Evolutionary conservation across 768 basidiomycete genomes (phyloP).

Genomic region (Boletus vermiculosoides): DNA sequence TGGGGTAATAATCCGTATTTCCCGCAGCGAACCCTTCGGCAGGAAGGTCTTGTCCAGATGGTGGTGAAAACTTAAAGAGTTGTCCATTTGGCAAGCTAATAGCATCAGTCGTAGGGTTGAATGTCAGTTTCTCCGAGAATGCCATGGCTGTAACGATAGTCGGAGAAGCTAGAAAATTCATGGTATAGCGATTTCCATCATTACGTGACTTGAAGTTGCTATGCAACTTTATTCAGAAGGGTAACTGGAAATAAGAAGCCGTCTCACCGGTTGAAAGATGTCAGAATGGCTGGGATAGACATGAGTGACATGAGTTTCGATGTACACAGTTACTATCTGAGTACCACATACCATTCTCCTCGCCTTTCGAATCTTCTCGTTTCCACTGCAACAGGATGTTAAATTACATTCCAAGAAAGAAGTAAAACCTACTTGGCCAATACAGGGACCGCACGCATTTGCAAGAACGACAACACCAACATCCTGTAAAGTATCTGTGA

Average conservation of each 20-base stretch:
- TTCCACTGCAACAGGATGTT: conserved; percentile 67
- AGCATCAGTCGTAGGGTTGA: conserved; percentile 88
- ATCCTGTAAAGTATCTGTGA: conserved; percentile 76
- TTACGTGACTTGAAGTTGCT: conserved; percentile 92
- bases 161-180: conserved; percentile 98
- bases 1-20: conserved; percentile 72
- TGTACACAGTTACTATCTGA: not conserved
- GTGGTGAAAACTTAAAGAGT: conserved; percentile 81
- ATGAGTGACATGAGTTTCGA: conserved; percentile 3
- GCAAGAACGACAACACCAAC: conserved; percentile 95
- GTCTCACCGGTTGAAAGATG: conserved; percentile 90
- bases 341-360: conserved; percentile 76
- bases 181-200: conserved; percentile 89
- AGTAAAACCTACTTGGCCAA: conserved; percentile 69
- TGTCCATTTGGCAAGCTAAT: conserved; percentile 66
- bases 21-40: conserved; percentile 77
- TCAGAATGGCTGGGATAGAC: conserved; percentile 71
- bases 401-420: conserved; percentile 1
- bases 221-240: conserved; percentile 4
- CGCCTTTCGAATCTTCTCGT: conserved; percentile 78
- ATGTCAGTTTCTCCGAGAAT: conserved; percentile 89
- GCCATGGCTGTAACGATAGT: conserved; percentile 98
- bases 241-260: not conserved
- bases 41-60: conserved; percentile 83
- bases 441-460: conserved; percentile 98